These are phyloP conservation scores for Penicillium sp. DNA, from an alignment of 2,329 filamentous ascomycete genomes.

Conservation along the genomic window DNA sequence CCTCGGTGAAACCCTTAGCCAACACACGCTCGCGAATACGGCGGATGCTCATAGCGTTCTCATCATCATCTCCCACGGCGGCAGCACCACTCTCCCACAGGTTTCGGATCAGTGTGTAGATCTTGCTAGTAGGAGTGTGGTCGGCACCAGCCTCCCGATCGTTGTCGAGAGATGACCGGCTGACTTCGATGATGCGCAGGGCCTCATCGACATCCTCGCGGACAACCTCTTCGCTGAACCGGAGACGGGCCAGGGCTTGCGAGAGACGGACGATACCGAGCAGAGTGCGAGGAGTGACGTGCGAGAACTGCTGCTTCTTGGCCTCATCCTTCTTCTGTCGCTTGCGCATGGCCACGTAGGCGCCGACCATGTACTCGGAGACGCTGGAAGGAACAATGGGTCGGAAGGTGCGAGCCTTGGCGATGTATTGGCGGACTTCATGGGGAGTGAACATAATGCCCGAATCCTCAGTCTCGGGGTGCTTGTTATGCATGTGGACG, in stretches of 20 bases:
- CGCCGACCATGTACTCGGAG: constrained; percentile 94
- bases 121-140: constrained; percentile 80
- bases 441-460: constrained; percentile 84
- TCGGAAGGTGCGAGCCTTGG: constrained; percentile 84
- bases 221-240: constrained; percentile 81
- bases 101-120: constrained; percentile 89
- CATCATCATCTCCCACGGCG: constrained; percentile 71
- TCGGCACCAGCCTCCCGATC: constrained; percentile 66
- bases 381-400: constrained; percentile 81
- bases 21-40: constrained; percentile 89
- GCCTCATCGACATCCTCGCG: constrained; percentile 96
- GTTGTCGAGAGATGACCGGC: constrained; percentile 83
- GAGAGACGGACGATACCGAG: constrained; percentile 90
- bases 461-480: constrained; percentile 71
- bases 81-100: constrained; percentile 83
- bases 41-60: constrained; percentile 78
- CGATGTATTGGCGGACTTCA: constrained; percentile 95
- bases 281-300: constrained; percentile 90
- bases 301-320: constrained; percentile 86
- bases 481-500: constrained; percentile 94
- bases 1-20: constrained; percentile 93
- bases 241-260: constrained; percentile 87
- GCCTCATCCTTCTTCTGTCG: constrained; percentile 89
- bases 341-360: constrained; percentile 91
- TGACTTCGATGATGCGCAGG: constrained; percentile 84